A percentile compares a stretch with the other conserved stretches of the same genome.
Conservation (phyloP, 2,329 filamentous ascomycete genomes). For the Zasmidium citrigriseum region DNA sequence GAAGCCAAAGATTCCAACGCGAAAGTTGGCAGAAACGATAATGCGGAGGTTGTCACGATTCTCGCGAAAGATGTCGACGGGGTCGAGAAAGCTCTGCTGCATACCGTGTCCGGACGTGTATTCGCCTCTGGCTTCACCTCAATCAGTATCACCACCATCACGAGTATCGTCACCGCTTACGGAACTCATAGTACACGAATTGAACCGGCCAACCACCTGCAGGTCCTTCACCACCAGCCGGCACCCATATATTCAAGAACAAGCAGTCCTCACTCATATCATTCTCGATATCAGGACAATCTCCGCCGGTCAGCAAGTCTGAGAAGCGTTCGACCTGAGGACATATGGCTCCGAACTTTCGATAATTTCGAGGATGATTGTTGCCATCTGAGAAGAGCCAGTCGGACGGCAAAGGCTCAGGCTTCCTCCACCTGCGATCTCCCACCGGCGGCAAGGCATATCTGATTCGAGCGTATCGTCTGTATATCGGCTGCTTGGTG, state of each 20-base stretch:
- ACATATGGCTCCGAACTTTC: conserved; percentile 18
- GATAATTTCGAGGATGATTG: conserved; percentile 17
- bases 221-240: conserved; percentile 16
- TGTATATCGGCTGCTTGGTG: conserved; percentile 15
- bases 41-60: conserved; percentile 21
- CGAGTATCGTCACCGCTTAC: not conserved
- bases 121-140: conserved; percentile 6
- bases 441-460: conserved; percentile 20
- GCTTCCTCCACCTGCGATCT: conserved; percentile 20
- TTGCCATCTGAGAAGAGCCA: conserved; percentile 22
- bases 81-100: conserved; percentile 19
- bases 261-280: conserved; percentile 21
- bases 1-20: conserved; percentile 43
- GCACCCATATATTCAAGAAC: conserved; percentile 22
- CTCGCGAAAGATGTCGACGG: conserved; percentile 21
- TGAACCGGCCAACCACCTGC: conserved; percentile 21
- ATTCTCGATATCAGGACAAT: conserved; percentile 11
- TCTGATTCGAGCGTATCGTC: conserved; percentile 17
- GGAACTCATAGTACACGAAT: conserved; percentile 12
- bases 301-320: not conserved
- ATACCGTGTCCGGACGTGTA: conserved; percentile 13
- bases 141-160: not conserved
- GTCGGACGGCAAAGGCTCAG: conserved; percentile 18
- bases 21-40: conserved; percentile 36
- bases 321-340: conserved; percentile 9